A percentile compares a stretch with the other conserved stretches of the same genome.
Evolutionary conservation across 768 basidiomycete genomes (phyloP).

Genomic region (Rhizopogon sp.): DNA sequence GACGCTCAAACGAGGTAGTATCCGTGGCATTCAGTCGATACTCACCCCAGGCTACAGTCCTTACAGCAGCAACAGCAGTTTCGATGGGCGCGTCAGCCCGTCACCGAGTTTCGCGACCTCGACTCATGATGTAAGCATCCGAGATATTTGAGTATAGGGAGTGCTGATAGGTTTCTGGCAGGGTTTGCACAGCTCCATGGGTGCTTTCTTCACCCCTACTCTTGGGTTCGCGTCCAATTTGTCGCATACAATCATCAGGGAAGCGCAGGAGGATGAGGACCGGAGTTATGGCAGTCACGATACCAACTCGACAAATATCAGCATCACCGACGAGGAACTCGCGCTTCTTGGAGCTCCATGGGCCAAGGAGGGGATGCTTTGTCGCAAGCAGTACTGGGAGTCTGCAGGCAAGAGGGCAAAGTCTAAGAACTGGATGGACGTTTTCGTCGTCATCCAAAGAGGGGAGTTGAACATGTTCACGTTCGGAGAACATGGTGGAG

Average conservation of each 20-base stretch:
- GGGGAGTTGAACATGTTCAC: slow-evolving; percentile 95
- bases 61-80: slow-evolving; percentile 78
- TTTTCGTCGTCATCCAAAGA: slow-evolving; percentile 93
- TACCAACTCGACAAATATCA: slow-evolving; percentile 68
- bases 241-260: slow-evolving; percentile 93
- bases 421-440: slow-evolving; percentile 90
- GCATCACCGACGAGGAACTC: slow-evolving; percentile 92
- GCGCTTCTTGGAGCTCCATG: slow-evolving; percentile 94
- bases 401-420: slow-evolving; percentile 75
- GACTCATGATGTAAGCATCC: slow-evolving; percentile 62
- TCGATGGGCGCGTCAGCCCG: slow-evolving; percentile 89
- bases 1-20: slow-evolving; percentile 85
- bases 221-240: slow-evolving; percentile 97
- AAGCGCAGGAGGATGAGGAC: slow-evolving; percentile 84
- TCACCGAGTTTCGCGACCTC: slow-evolving; percentile 93
- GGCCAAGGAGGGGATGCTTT: slow-evolving; percentile 98
- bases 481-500: slow-evolving; percentile 75
- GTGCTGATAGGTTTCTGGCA: slow-evolving; percentile 21
- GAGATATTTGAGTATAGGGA: not conserved
- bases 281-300: slow-evolving; percentile 62
- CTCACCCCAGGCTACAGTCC: slow-evolving; percentile 69
- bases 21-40: slow-evolving; percentile 82
- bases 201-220: slow-evolving; percentile 73
- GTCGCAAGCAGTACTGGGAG: slow-evolving; percentile 95
- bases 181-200: slow-evolving; percentile 58